These are phyloP conservation scores for Neurospora tetraspora DNA, from an alignment of 495 filamentous ascomycete species.

Conservation along the genomic window DNA sequence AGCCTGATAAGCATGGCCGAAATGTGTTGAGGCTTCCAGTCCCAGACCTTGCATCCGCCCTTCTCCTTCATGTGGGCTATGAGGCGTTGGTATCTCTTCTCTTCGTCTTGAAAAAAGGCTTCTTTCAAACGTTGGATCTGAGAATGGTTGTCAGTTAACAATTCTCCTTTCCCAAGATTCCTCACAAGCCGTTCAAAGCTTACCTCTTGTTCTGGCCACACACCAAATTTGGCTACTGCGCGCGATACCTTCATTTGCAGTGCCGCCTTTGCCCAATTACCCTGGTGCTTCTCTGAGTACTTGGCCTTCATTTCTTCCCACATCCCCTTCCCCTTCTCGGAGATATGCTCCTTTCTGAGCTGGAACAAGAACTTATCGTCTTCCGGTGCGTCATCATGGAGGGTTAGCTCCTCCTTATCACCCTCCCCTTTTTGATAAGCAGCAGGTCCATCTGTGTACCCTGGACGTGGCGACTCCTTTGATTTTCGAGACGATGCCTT, in stretches of 20 bases:
- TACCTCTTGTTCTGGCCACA: slow-evolving; percentile 36
- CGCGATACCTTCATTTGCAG: slow-evolving; percentile 42
- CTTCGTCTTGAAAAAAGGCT: slow-evolving; percentile 21
- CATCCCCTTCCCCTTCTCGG: slow-evolving; percentile 41
- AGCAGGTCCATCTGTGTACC: slow-evolving; percentile 2
- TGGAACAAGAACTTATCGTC: slow-evolving; percentile 36
- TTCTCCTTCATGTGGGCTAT: slow-evolving; percentile 27
- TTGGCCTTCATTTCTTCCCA: slow-evolving; percentile 40
- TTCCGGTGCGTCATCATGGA: slow-evolving; percentile 34
- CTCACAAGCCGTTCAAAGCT: slow-evolving; percentile 6
- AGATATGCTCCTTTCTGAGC: slow-evolving; percentile 30
- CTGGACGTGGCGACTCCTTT: slow-evolving; percentile 11
- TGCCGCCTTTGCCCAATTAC: slow-evolving; percentile 33
- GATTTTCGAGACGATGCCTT: slow-evolving; percentile 14
- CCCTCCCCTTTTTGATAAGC: slow-evolving; percentile 6
- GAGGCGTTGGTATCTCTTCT: slow-evolving; percentile 23
- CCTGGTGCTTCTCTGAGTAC: slow-evolving; percentile 29
- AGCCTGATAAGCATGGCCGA: slow-evolving; percentile 28
- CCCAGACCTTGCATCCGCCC: slow-evolving; percentile 27
- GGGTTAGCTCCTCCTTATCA: slow-evolving; percentile 17
- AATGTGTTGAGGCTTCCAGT: slow-evolving; percentile 29
- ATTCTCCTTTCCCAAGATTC: not conserved
- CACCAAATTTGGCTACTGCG: slow-evolving; percentile 32
- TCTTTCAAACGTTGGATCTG: slow-evolving; percentile 21
- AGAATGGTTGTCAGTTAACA: slow-evolving; percentile 1